Percentiles rank a stretch among this genome's conserved stretches.
Evolutionary conservation across 1,284 basidiomycete species (phyloP).

Genomic region (Amylostereum areolatum): DNA sequence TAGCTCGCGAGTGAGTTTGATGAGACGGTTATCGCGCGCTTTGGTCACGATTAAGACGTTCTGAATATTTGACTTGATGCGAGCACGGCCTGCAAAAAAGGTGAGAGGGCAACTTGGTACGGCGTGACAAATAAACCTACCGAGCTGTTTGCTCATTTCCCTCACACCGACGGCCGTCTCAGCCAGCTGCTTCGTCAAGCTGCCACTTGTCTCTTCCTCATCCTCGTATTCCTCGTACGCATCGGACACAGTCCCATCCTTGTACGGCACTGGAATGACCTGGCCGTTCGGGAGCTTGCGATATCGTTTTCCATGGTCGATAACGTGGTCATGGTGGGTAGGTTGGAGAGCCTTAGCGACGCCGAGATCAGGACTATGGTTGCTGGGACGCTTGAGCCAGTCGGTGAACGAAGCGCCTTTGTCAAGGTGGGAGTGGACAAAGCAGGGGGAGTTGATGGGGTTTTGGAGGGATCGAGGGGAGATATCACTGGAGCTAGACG

Average conservation of each 20-base stretch:
- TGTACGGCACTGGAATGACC: constrained; percentile 9
- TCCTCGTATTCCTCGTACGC: constrained; percentile 31
- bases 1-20: constrained; percentile 90
- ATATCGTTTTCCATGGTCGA: constrained; percentile 11
- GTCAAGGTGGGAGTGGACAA: constrained; percentile 81
- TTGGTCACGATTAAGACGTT: constrained; percentile 96
- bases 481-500: constrained; percentile 14
- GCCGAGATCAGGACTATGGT: constrained; percentile 34
- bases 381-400: constrained; percentile 49
- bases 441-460: constrained; percentile 70
- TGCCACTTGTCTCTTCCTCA: constrained; percentile 65
- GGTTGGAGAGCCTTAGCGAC: constrained; percentile 44
- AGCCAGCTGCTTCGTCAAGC: constrained; percentile 87
- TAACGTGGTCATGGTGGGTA: constrained; percentile 15
- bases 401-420: constrained; percentile 68
- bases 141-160: constrained; percentile 98
- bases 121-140: constrained; percentile 28
- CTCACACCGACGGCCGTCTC: constrained; percentile 96
- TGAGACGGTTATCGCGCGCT: constrained; percentile 94
- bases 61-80: constrained; percentile 89
- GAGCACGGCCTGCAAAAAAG: constrained; percentile 68
- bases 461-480: constrained; percentile 14
- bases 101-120: constrained; percentile 3
- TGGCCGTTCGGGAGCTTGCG: constrained; percentile 14
- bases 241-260: constrained; percentile 18